Evolutionary conservation across 345 rosid species (phyloP), one percentile per base, ranked within the genome.

Genomic region (Zanthoxylum bungeanum): DNA sequence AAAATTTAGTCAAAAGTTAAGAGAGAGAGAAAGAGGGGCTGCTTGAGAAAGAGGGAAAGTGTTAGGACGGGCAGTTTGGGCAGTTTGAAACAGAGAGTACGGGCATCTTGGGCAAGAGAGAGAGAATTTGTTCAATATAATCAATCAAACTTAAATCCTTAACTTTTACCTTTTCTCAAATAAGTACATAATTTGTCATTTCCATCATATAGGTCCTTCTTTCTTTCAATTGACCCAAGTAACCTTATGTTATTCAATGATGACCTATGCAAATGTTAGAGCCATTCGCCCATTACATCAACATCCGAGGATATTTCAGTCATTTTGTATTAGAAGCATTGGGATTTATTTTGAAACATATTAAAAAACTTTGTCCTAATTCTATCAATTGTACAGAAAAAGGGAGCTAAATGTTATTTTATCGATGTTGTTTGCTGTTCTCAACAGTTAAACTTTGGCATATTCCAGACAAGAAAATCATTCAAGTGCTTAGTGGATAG

Each of bases 61-160:
- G 85, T 75, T 79, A 78, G 74, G 68, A 60, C 53, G 93, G 91
- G 97, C 86, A 89, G 79, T 4, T 25, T 60, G 88, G 91, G 92
- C 86, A 91, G 81, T 12, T 81, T 81, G 77, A 76, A 83, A 82
- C 74, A 80, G 49, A 33, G 73, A 66, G 63, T 5, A 5, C n/a
- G 87, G 89, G 85, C 85, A 85, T 82, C 0, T 74, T 30, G 86
- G 91, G 91, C 86, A 86, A 68, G 77, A 67, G 44, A 70, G 81
- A 71, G 44, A 42, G 53, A 34, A 31, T 53, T 21, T 44, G 19
- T 14, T 14, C 17, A 44, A 44, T 4, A 44, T 44, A 14, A 44
- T 44, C n/a, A n/a, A n/a, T n/a, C n/a, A n/a, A 44, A 44, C 49
- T 3, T 4, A 14, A 17, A 44, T 44, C 49, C 49, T 44, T 1